Evolutionary conservation across 306 rosid genomes (phyloP), one percentile per base, ranked within the genome.

Genomic region (Alnus glutinosa): DNA sequence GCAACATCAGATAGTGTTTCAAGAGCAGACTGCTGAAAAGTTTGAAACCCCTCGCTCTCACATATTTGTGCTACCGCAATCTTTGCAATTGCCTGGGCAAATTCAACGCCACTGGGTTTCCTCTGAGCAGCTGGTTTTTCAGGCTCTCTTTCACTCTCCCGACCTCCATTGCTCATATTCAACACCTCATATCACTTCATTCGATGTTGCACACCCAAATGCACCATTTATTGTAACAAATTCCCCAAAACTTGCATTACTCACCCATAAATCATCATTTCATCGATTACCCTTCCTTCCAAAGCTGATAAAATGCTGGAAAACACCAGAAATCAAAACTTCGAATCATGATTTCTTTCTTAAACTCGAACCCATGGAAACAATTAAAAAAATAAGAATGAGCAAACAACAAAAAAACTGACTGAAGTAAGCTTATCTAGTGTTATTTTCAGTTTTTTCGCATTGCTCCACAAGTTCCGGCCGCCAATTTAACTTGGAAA

Each of bases 81-180:
- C 84, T 82, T 89, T 0, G 82, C 88, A 64, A 86, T 75, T 8
- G 92, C 89, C 52, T 50, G 84, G 5, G 92, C 88, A 85, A 86
- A 92, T 52, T 90, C 97, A 66, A 92, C 91, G 16, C 87, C 88
- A 3, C 89, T 86, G 6, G 69, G 78, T 81, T 83, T 90, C 79
- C 86, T 88, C 61, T 73, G 68, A 10, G 82, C 74, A 61, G 71
- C 73, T 54, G 86, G 85, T 78, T 89, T 88, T 77, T 89, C 87
- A 86, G 81, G 88, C 80, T 82, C 91, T 83, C 84, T 87, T 86
- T 88, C 97, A 84, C 84, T 86, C 92, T 89, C 93, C 90, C 91
- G 91, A 85, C 86, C 90, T 52, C 97, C 97, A 94, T 94, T 79
- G 88, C 85, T 90, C 98, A 94, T 94, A 89, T 94, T 94, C 92